These are phyloP conservation scores for Pichia membranifaciens DNA, from an alignment of 805 yeast genomes.

Conservation along the genomic window DNA sequence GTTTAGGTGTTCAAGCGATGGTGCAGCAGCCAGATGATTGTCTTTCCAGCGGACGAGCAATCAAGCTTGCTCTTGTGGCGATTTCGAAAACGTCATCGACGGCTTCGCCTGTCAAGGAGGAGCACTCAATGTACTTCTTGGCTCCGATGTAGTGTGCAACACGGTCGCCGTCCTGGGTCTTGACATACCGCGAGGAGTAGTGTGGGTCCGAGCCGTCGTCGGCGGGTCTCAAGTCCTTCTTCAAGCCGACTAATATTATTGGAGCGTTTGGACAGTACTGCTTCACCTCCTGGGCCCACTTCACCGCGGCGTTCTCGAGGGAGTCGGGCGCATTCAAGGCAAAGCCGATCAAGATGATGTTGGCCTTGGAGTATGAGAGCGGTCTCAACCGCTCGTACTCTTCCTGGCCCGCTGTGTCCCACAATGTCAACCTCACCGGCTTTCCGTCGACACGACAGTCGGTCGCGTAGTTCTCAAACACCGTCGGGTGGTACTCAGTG, in stretches of 20 bases:
- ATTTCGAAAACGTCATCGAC: constrained; percentile 91
- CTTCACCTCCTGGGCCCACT: constrained; percentile 83
- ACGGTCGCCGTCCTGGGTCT: constrained; percentile 52
- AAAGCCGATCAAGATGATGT: constrained; percentile 79
- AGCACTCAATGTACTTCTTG: constrained; percentile 75
- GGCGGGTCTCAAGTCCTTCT: constrained; percentile 63
- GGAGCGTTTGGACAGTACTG: constrained; percentile 80
- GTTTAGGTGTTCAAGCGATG: constrained; percentile 19
- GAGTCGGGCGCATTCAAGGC: constrained; percentile 84
- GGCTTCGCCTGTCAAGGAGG: constrained; percentile 89
- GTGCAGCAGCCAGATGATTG: constrained; percentile 39
- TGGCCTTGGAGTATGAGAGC: constrained; percentile 79
- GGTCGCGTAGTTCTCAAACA: constrained; percentile 89
- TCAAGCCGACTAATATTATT: constrained; percentile 72
- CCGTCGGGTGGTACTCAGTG: constrained; percentile 88
- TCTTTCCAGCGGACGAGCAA: constrained; percentile 44
- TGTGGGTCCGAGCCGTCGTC: constrained; percentile 30
- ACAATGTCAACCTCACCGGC: constrained; percentile 77
- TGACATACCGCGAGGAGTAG: constrained; percentile 43
- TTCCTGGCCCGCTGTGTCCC: constrained; percentile 98
- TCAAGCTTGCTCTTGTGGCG: constrained; percentile 78
- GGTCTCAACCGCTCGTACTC: constrained; percentile 90
- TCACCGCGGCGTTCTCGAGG: constrained; percentile 69
- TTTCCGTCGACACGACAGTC: constrained; percentile 93
- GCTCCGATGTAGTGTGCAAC: constrained; percentile 81